Base-by-base conservation (phyloP, 306 rosid genomes). In the Ammopiptanthus mongolicus region DNA sequence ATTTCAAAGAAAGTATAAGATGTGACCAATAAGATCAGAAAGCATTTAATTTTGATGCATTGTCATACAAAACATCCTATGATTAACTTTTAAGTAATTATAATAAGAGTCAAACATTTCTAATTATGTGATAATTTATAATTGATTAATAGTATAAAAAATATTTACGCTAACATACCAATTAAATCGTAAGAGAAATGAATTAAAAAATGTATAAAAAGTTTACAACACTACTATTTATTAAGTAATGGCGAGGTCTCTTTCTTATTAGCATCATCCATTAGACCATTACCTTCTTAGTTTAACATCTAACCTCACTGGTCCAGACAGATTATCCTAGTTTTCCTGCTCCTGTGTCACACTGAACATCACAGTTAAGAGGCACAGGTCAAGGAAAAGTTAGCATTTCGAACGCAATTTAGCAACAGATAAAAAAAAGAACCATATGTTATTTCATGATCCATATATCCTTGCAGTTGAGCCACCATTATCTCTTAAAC, bases 211-310 rank as follows among this genome's bases (percentile, higher is more conserved):
- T 25, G 28, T 25, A 25, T 25, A 25, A 25, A 1, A 25, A n/a
- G n/a, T n/a, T 3, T 25, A 25, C 28, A 25, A 25, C 3, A 25
- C 28, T 25, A 25, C 28, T 25, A 2, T 25, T 2, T 25, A 25
- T 25, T 33, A 42, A 47, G 61, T 25, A 55, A 23, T 76, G 74
- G 80, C 46, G 68, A 63, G 58, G 59, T 66, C 80, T 59, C 57
- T 42, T 50, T 60, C 56, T 37, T 44, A 5, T 51, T 41, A 19
- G 15, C 21, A 61, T 78, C 48, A 61, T 61, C 72, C 62, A 46
- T 19, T 57, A n/a, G n/a, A 51, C 65, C 56, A 75, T 64, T 7
- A 46, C 74, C 74, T 25, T 39, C 36, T 64, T 47, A 19, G 23
- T 50, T 48, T 53, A 21, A 53, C 15, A 50, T 52, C 78, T 55